A percentile compares a stretch with the other conserved stretches of the same genome.
phyloP scores from a whole-genome alignment of 2,329 filamentous ascomycete species.

The Fusarium xylarioides region DNA sequence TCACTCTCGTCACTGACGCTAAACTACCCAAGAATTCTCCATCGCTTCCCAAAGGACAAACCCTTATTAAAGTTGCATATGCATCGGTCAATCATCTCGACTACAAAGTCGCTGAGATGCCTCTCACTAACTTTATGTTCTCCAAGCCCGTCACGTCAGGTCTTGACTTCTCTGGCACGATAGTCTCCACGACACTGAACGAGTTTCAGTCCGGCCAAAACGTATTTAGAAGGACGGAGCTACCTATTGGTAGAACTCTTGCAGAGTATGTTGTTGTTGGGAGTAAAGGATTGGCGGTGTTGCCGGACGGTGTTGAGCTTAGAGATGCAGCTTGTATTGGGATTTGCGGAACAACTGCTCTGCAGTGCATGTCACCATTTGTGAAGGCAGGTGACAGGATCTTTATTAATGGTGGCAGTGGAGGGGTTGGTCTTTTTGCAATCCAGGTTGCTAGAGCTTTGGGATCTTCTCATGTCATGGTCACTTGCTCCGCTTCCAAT shows the following conservation, averaged over 20 bases:
- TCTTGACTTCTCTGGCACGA: slow-evolving; percentile 31
- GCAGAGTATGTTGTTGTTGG: slow-evolving; percentile 30
- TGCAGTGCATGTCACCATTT: slow-evolving; percentile 6
- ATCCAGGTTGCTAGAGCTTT: slow-evolving; percentile 27
- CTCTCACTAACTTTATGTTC: slow-evolving; percentile 6
- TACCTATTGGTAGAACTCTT: slow-evolving; percentile 6
- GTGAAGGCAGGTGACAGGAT: slow-evolving; percentile 2
- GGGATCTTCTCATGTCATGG: slow-evolving; percentile 6
- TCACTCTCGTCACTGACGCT: neutral
- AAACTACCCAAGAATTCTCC: slow-evolving; percentile 5
- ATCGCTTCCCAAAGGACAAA: slow-evolving; percentile 2
- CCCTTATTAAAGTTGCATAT: slow-evolving; percentile 28
- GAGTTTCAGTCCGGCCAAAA: neutral
- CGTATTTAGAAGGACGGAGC: slow-evolving; percentile 26
- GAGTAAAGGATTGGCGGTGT: neutral
- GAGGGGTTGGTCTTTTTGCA: slow-evolving; percentile 28
- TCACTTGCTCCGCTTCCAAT: slow-evolving; percentile 16
- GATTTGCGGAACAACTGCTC: slow-evolving; percentile 17
- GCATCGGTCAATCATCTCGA: slow-evolving; percentile 36
- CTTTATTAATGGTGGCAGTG: slow-evolving; percentile 28
- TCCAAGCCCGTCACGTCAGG: slow-evolving; percentile 24
- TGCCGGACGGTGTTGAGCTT: slow-evolving; percentile 5
- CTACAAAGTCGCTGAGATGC: slow-evolving; percentile 33
- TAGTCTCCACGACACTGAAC: neutral
- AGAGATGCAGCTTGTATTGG: slow-evolving; percentile 22